Evolutionary conservation across 345 rosid species (phyloP).

Genomic region (Turnera subulata): DNA sequence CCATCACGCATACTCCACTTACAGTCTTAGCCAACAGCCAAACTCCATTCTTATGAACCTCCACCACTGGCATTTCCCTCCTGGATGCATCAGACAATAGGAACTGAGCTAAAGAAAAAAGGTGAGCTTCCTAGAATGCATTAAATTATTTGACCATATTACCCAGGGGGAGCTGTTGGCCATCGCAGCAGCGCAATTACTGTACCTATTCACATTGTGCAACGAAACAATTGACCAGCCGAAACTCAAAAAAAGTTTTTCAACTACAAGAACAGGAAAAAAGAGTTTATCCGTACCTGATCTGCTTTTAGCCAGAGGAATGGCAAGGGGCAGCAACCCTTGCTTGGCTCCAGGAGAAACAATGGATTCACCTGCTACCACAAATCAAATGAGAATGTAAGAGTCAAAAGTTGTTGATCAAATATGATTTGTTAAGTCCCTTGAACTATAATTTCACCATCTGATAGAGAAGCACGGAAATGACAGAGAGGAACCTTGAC

Average conservation of each 20-base stretch:
- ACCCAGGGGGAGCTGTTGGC: constrained; percentile 96
- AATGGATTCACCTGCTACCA: constrained; percentile 60
- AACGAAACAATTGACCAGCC: constrained; percentile 10
- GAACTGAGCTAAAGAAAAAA: constrained; percentile 3
- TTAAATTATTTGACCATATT: constrained; percentile 16
- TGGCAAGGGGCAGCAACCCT: constrained; percentile 68
- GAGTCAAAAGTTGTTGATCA: background rate
- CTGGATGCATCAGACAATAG: constrained; percentile 34
- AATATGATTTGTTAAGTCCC: too few relatives aligned
- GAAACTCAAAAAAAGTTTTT: too few relatives aligned
- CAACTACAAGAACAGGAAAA: too few relatives aligned
- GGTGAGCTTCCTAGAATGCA: constrained; percentile 2
- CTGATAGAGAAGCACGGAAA: too few relatives aligned
- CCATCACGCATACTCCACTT: constrained; percentile 9
- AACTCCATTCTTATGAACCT: constrained; percentile 75
- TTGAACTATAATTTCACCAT: too few relatives aligned
- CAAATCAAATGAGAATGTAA: background rate
- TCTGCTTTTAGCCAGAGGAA: constrained; percentile 60
- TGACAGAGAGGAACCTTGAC: too few relatives aligned
- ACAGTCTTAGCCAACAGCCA: constrained; percentile 89
- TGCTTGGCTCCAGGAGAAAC: constrained; percentile 68
- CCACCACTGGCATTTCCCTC: constrained; percentile 91
- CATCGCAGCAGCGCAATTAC: constrained; percentile 77
- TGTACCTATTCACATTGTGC: constrained; percentile 49
- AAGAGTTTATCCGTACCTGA: constrained; percentile 48